Percentiles rank a stretch among this genome's conserved stretches.
Evolutionary conservation across 2,329 filamentous ascomycete species (phyloP).

Genomic region (Penicillium janthinellum): DNA sequence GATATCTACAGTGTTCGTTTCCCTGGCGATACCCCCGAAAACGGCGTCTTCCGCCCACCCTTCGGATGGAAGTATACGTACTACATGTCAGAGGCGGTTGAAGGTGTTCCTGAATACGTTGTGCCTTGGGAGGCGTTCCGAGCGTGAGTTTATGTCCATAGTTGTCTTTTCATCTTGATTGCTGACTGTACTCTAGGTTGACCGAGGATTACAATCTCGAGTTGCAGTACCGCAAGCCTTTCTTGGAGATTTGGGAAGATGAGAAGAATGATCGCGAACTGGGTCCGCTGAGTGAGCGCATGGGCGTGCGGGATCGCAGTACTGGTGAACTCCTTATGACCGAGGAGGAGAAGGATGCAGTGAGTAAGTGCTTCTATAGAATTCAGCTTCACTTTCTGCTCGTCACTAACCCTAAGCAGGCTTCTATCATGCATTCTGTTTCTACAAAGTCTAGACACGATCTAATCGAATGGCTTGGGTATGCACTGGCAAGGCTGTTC

Average conservation of each 20-base stretch:
- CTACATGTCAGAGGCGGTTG: constrained; percentile 92
- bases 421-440: constrained; percentile 95
- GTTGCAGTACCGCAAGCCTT: constrained; percentile 88
- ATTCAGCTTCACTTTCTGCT: background rate
- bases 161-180: background rate
- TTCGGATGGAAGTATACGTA: constrained; percentile 99
- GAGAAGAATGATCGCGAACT: constrained; percentile 84
- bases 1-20: constrained; percentile 90
- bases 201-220: constrained; percentile 97
- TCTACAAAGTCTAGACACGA: constrained; percentile 77
- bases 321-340: constrained; percentile 70
- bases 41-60: constrained; percentile 89
- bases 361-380: constrained; percentile 50
- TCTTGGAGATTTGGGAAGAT: constrained; percentile 86
- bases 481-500: background rate
- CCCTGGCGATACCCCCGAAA: constrained; percentile 75
- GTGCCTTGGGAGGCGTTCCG: constrained; percentile 98
- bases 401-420: constrained; percentile 34
- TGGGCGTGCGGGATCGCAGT: constrained; percentile 80
- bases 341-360: constrained; percentile 89
- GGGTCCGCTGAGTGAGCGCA: constrained; percentile 86
- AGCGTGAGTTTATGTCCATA: constrained; percentile 51
- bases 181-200: constrained; percentile 48
- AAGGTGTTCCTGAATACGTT: constrained; percentile 95
- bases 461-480: background rate